Conservation (phyloP, 2,329 filamentous ascomycete species). For the Aspergillus latus region DNA sequence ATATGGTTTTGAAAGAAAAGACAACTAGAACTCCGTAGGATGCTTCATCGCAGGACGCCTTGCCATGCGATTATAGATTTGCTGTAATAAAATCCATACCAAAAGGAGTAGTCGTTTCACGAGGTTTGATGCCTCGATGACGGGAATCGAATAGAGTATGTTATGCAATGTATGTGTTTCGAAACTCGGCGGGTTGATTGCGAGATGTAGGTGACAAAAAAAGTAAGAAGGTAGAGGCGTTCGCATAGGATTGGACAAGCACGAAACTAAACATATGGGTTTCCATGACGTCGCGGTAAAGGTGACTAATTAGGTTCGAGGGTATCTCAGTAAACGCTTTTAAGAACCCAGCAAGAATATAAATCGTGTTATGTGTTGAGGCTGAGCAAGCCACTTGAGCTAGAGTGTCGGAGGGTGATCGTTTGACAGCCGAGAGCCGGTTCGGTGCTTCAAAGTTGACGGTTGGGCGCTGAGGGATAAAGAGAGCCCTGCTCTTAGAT, state of each 20-base stretch:
- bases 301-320: conserved; percentile 23
- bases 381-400: conserved; percentile 3
- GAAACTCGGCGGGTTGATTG: not conserved
- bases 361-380: conserved; percentile 6
- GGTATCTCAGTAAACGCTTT: conserved; percentile 34
- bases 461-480: not conserved
- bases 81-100: conserved; percentile 8
- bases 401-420: not conserved
- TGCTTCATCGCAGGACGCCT: conserved; percentile 33
- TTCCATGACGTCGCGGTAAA: conserved; percentile 19
- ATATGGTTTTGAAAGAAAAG: conserved; percentile 15
- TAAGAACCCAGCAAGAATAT: conserved; percentile 20
- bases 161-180: conserved; percentile 5
- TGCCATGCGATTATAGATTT: conserved; percentile 33
- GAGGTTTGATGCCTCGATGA: not conserved
- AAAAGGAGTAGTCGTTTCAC: conserved; percentile 3
- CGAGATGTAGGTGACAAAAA: conserved; percentile 1
- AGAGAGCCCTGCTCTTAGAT: not conserved
- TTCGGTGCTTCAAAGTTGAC: not conserved
- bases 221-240: conserved; percentile 6
- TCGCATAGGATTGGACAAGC: conserved; percentile 6
- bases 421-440: not conserved
- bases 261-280: conserved; percentile 13
- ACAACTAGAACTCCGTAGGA: conserved; percentile 26
- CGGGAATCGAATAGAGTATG: not conserved